These are phyloP conservation scores for Globisporangium cederbergense DNA, from an alignment of 352 stramenopile genomes.

Conservation along the genomic window DNA sequence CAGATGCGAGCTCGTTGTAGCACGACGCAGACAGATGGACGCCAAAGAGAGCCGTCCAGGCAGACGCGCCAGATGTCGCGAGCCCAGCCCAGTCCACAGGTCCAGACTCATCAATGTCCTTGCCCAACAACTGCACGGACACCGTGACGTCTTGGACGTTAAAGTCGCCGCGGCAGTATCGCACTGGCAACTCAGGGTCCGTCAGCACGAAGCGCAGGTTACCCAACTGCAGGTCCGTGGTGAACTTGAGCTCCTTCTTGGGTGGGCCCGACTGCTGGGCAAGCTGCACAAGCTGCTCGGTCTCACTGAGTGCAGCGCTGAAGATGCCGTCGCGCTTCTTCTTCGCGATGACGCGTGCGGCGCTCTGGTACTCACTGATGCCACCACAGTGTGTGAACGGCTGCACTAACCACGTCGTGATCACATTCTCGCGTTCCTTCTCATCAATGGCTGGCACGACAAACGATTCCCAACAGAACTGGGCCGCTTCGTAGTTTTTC, in stretches of 20 bases:
- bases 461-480: conserved; percentile 56
- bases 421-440: conserved; percentile 28
- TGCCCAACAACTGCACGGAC: conserved; percentile 43
- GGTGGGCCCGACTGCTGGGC: conserved; percentile 31
- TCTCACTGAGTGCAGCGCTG: conserved; percentile 44
- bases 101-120: conserved; percentile 51
- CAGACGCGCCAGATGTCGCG: conserved; percentile 47
- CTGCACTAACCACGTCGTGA: conserved; percentile 57
- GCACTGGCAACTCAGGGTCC: conserved; percentile 48
- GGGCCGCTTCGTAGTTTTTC: conserved; percentile 66
- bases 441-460: conserved; percentile 42
- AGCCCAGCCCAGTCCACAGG: conserved; percentile 50
- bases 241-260: conserved; percentile 58
- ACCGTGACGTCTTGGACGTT: conserved; percentile 59
- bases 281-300: conserved; percentile 50
- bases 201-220: conserved; percentile 61
- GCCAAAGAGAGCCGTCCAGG: conserved; percentile 61
- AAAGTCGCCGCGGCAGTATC: conserved; percentile 60
- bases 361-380: conserved; percentile 68
- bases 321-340: conserved; percentile 71
- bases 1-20: conserved; percentile 61
- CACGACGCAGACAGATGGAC: conserved; percentile 68
- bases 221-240: conserved; percentile 60
- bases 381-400: conserved; percentile 62
- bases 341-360: conserved; percentile 56